Evolutionary conservation across 192 early-diverging fungal species (phyloP).

Genomic region (Backusella liffmaniae): DNA sequence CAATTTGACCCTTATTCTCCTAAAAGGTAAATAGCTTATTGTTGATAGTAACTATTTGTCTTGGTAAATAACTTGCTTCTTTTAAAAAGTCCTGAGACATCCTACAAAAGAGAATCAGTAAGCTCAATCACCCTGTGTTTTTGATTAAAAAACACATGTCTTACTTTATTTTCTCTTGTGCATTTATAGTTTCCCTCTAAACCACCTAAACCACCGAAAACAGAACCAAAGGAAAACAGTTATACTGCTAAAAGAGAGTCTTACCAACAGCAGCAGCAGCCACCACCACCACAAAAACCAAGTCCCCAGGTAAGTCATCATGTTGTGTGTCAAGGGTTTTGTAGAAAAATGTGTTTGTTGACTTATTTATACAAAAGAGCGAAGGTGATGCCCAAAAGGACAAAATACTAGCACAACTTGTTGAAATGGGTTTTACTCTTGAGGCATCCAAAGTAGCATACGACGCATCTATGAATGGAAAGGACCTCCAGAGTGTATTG

Average conservation of each 20-base stretch:
- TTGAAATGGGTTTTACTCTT: constrained; percentile 10
- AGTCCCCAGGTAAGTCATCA: not conserved
- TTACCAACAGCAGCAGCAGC: no score
- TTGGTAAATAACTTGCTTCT: not conserved
- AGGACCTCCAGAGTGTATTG: constrained; percentile 6
- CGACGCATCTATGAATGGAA: not conserved
- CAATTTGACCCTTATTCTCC: not conserved
- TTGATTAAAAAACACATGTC: not conserved
- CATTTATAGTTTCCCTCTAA: not conserved
- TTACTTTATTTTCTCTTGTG: not conserved
- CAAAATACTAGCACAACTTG: not conserved
- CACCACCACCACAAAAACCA: not conserved
- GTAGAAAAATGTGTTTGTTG: not conserved
- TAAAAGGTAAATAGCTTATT: not conserved
- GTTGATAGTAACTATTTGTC: not conserved
- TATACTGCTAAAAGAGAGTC: not conserved
- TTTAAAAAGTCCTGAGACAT: not conserved
- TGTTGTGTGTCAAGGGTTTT: not conserved
- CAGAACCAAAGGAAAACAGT: not conserved
- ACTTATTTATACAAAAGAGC: not conserved
- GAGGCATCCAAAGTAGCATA: constrained; percentile 11
- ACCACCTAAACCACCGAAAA: not conserved
- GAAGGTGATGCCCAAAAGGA: not conserved
- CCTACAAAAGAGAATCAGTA: not conserved
- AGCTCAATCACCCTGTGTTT: not conserved